A percentile compares a stretch with the other conserved stretches of the same genome.
Evolutionary conservation across 2,329 filamentous ascomycete species (phyloP).

Genomic region (Colletotrichum siamense): DNA sequence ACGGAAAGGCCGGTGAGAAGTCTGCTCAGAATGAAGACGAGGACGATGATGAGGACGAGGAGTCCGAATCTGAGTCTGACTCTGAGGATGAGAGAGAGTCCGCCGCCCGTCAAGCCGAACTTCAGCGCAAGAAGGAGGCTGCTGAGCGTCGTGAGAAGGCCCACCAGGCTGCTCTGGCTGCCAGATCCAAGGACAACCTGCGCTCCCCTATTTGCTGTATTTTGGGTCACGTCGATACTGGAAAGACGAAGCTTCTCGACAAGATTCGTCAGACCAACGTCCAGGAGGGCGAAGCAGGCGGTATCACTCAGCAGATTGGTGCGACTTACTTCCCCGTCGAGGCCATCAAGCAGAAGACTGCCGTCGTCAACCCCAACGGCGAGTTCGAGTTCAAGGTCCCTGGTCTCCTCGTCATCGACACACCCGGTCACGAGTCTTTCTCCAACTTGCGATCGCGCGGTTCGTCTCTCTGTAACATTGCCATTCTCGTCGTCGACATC

Average conservation of each 20-base stretch:
- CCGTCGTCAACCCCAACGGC: conserved; percentile 89
- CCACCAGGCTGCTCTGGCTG: conserved; percentile 89
- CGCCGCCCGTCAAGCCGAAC: conserved; percentile 75
- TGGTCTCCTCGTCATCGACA: conserved; percentile 95
- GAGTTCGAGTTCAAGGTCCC: conserved; percentile 97
- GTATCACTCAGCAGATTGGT: conserved; percentile 99
- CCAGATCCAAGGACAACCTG: conserved; percentile 90
- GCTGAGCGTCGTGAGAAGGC: conserved; percentile 88
- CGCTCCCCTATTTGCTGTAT: conserved; percentile 99
- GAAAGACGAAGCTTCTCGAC: conserved; percentile 98
- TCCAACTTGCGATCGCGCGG: conserved; percentile 96
- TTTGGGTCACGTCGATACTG: conserved; percentile 99
- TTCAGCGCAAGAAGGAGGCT: conserved; percentile 84
- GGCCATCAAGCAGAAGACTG: conserved; percentile 89
- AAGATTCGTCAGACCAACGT: conserved; percentile 99
- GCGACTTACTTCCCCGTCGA: conserved; percentile 98
- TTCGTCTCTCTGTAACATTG: conserved; percentile 98
- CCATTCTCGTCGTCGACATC: conserved; percentile 98
- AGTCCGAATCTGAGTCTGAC: conserved; percentile 56
- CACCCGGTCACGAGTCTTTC: conserved; percentile 99
- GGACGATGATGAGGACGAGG: conserved; percentile 53
- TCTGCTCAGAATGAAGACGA: conserved; percentile 46
- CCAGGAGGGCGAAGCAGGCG: conserved; percentile 97
- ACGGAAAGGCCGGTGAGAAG: conserved; percentile 29
- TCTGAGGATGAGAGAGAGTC: conserved; percentile 74